Conservation (phyloP, 257 asterid species). For the Solanum appendiculatum region DNA sequence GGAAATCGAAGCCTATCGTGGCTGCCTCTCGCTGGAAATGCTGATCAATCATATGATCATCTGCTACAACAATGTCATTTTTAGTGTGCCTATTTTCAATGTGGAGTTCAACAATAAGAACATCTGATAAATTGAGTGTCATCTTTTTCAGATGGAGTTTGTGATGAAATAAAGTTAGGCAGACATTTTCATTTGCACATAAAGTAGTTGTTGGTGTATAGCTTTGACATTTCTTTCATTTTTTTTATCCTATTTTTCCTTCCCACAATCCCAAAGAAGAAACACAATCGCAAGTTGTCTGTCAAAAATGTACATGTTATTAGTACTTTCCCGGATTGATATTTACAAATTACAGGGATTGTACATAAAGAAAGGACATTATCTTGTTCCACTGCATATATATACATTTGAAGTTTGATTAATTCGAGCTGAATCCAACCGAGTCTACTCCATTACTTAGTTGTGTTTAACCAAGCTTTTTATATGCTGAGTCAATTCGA, state of each 20-base stretch:
- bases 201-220: neutral
- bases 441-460: neutral
- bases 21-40: conserved; percentile 95
- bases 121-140: neutral
- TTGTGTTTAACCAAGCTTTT: neutral
- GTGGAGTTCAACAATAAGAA: neutral
- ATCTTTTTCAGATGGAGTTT: neutral
- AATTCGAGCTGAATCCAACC: neutral
- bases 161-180: neutral
- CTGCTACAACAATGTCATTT: neutral
- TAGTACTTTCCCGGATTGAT: neutral
- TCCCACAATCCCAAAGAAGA: neutral
- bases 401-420: neutral
- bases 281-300: neutral
- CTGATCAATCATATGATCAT: conserved; percentile 12
- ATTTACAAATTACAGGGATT: neutral
- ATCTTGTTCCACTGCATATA: neutral
- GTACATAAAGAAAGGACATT: neutral
- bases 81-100: neutral
- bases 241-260: neutral
- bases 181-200: neutral
- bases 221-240: neutral
- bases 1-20: conserved; percentile 84
- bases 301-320: neutral
- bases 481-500: neutral